Evolutionary conservation across 768 basidiomycete genomes (phyloP).

Genomic region (Glaciozyma martinii): DNA sequence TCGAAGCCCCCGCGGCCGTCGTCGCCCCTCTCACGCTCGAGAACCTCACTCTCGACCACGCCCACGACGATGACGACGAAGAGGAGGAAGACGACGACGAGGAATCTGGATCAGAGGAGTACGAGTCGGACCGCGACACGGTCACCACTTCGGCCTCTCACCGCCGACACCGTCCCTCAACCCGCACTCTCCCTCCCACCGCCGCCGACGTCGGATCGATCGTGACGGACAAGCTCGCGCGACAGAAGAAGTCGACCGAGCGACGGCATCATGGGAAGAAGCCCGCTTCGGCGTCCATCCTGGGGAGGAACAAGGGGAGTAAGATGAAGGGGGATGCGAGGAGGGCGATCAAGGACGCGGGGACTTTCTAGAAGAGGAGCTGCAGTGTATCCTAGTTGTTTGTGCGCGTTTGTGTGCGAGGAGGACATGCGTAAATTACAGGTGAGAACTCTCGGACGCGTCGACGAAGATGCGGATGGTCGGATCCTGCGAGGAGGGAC

Average conservation of each 20-base stretch:
- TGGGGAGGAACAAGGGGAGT: slow-evolving; percentile 60
- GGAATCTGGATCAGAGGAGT: background rate
- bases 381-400: no score
- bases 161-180: slow-evolving; percentile 40
- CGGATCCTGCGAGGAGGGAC: background rate
- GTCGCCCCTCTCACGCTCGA: background rate
- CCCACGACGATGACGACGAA: background rate
- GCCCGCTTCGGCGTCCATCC: slow-evolving; percentile 47
- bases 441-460: no score
- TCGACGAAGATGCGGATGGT: slow-evolving; percentile 1
- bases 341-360: slow-evolving; percentile 13
- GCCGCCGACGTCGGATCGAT: slow-evolving; percentile 45
- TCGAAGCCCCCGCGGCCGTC: background rate
- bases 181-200: slow-evolving; percentile 50
- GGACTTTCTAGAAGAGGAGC: background rate
- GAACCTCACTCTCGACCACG: slow-evolving; percentile 1
- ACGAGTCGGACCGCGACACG: slow-evolving; percentile 18
- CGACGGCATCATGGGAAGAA: slow-evolving; percentile 72
- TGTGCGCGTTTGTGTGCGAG: no score
- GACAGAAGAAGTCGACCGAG: slow-evolving; percentile 54
- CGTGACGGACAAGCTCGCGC: slow-evolving; percentile 56
- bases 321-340: slow-evolving; percentile 65
- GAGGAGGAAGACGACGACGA: slow-evolving; percentile 1
- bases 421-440: no score
- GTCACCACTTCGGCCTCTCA: background rate